These are phyloP conservation scores for Tetrahymena thermophila DNA, from an alignment of 73 alveolate species.

Conservation along the genomic window DNA sequence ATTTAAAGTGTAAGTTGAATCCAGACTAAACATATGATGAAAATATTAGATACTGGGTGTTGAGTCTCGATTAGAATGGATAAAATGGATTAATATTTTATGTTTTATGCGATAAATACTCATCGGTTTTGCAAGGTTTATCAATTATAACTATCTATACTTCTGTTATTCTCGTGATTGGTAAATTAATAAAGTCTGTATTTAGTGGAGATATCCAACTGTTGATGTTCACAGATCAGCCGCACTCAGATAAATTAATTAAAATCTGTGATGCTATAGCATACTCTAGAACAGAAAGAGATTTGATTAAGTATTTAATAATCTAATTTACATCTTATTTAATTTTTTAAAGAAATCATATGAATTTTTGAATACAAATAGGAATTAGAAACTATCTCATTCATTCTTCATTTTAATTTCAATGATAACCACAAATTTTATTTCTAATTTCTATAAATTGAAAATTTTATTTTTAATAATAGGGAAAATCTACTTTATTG, in stretches of 20 bases:
- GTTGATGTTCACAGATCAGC: not conserved
- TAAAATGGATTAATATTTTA: not conserved
- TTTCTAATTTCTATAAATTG: not conserved
- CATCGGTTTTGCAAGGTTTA: not conserved
- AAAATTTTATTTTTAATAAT: not conserved
- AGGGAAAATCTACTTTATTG: not conserved
- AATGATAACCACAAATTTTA: not conserved
- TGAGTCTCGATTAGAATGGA: not conserved
- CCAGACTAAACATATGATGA: not conserved
- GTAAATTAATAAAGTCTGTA: not conserved
- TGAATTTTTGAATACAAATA: too few species aligned
- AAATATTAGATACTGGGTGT: not conserved
- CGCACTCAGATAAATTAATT: not conserved
- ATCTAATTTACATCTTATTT: not conserved
- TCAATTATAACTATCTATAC: not conserved
- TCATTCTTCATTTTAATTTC: too few species aligned
- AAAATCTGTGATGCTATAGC: not conserved
- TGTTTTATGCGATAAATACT: not conserved
- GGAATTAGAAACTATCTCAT: too few species aligned
- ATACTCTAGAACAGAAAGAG: not conserved
- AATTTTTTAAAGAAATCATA: not conserved
- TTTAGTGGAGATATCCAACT: not conserved
- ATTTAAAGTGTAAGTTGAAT: not conserved
- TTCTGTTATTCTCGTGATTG: not conserved
- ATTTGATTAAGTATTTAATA: not conserved